These are phyloP conservation scores for Pyrenophora tritici-repentis DNA, from an alignment of 2,329 filamentous ascomycete species.

Conservation along the genomic window DNA sequence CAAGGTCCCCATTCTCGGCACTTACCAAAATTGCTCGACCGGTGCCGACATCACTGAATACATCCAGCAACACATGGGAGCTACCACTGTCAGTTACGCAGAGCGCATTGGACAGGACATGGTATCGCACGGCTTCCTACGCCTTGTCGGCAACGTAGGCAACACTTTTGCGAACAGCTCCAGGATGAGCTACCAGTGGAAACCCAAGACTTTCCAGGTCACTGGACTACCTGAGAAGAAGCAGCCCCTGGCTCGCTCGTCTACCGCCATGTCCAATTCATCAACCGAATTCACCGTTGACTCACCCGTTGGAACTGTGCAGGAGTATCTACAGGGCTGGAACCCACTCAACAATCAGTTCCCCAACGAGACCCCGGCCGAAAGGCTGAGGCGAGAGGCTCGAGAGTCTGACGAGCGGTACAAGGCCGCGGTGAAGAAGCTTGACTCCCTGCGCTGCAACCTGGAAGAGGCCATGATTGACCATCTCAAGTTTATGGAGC, in stretches of 20 bases:
- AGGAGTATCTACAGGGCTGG: constrained; percentile 90
- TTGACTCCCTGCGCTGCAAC: constrained; percentile 89
- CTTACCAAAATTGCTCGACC: constrained; percentile 88
- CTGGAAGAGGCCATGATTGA: constrained; percentile 94
- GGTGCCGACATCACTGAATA: constrained; percentile 96
- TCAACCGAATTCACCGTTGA: constrained; percentile 63
- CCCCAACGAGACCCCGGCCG: constrained; percentile 89
- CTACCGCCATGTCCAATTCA: constrained; percentile 63
- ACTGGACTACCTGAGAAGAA: constrained; percentile 91
- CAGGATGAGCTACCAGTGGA: constrained; percentile 97
- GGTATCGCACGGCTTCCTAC: constrained; percentile 81
- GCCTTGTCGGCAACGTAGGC: constrained; percentile 91
- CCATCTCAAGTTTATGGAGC: constrained; percentile 93
- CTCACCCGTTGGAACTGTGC: constrained; percentile 81
- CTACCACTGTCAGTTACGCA: constrained; percentile 83
- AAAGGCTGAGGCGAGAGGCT: constrained; percentile 86
- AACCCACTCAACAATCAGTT: constrained; percentile 87
- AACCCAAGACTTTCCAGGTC: constrained; percentile 85
- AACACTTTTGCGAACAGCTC: constrained; percentile 97
- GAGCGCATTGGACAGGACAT: constrained; percentile 96
- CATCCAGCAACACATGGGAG: constrained; percentile 83
- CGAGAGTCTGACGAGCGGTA: constrained; percentile 91
- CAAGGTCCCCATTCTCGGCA: constrained; percentile 94
- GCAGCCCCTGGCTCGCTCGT: constrained; percentile 70
- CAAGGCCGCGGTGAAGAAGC: constrained; percentile 80